Evolutionary conservation across 176 grass and related monocot species (phyloP), one percentile per base, ranked within the genome.

Genomic region (Juncus inflexus): DNA sequence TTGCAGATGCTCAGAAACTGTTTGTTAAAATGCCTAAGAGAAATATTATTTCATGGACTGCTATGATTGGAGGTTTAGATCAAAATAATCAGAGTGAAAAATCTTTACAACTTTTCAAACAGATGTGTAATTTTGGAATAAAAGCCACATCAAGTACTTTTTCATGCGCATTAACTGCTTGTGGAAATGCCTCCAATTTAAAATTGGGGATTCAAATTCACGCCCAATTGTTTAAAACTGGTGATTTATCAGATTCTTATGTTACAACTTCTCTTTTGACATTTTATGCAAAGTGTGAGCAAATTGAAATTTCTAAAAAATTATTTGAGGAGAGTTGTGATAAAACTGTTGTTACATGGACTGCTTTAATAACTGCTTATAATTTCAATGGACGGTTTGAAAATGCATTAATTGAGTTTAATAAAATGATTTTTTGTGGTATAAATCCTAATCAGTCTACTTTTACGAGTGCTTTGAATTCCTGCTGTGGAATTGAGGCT

Each of bases 11-110:
- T 47, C 55, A 38, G 4, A 40, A 47, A 9, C 45, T 74, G 54
- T 83, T 83, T 45, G 74, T 78, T 11, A 65, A 69, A 41, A 83
- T 78, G 68, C 75, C 68, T 5, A 11, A 43, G 6, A 70, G 68
- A 37, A 67, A 83, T 68, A 45, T 83, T 35, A 74, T 83, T 68
- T 83, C 81, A 35, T 83, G 81, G 81, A 96, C 84, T 6, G 58
- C 56, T 39, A 81, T 96, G 74, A 77, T 88, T 79, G 73, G 76
- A 11, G 87, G 92, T 52, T 85, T 83, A 40, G 76, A 81, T 14
- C 85, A 79, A 1, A 88, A 84, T 42, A 84, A 81, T 9, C 56
- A 37, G 1, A 65, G 71, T 35, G 62, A 19, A 11, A 59, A 42
- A 53, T 79, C 87, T 37, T 67, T 77, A 54, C 53, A 66, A 35